A percentile compares a stretch with the other conserved stretches of the same genome.
Evolutionary conservation across 805 yeast species (phyloP).

Genomic region (Myxozyma neotropica): DNA sequence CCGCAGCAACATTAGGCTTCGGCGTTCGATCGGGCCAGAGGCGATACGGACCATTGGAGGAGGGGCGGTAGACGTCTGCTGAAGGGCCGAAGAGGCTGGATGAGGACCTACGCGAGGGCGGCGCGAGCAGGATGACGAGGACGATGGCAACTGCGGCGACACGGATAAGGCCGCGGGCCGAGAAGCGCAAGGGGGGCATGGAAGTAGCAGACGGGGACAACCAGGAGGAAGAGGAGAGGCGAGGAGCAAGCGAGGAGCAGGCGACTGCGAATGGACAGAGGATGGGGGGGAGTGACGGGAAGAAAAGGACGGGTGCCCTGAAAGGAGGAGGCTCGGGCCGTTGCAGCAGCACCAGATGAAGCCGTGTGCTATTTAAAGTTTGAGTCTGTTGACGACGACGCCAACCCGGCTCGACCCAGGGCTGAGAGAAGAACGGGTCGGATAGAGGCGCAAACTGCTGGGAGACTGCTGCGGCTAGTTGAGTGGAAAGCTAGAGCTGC

Average conservation of each 20-base stretch:
- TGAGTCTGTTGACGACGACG: too few species aligned
- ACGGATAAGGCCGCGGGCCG: conserved; percentile 7
- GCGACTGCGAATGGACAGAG: not conserved
- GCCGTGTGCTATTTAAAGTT: too few species aligned
- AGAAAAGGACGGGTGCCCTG: not conserved
- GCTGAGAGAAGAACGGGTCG: too few species aligned
- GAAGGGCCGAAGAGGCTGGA: not conserved
- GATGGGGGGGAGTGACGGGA: too few species aligned
- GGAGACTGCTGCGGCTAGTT: too few species aligned
- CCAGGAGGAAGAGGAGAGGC: not conserved
- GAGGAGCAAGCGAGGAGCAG: not conserved
- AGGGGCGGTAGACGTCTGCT: not conserved
- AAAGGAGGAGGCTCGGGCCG: too few species aligned
- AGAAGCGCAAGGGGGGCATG: not conserved
- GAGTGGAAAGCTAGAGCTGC: too few species aligned
- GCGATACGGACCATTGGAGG: not conserved
- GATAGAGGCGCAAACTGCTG: too few species aligned
- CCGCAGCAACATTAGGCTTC: too few species aligned
- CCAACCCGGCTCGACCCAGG: not conserved
- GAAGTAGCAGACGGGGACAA: not conserved
- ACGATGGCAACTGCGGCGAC: conserved; percentile 12
- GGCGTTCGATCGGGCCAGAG: too few species aligned
- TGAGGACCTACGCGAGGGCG: not conserved
- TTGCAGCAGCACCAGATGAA: too few species aligned
- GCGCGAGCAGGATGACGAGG: conserved; percentile 13